Base-by-base conservation (phyloP, 1,284 basidiomycete genomes). In the Rhizoctonia solani region DNA sequence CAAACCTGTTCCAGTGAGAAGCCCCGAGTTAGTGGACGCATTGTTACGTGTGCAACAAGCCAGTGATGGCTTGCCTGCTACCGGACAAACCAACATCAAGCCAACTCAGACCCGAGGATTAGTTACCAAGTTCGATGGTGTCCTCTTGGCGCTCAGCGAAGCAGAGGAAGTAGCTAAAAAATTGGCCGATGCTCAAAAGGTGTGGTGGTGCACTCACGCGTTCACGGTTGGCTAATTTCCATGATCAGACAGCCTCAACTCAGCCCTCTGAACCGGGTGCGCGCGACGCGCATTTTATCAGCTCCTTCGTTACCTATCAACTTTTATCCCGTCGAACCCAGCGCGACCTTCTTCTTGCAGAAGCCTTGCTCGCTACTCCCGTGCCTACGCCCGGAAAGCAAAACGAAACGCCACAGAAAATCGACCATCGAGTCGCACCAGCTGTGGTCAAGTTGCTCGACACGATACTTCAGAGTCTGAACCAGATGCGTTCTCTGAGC, bases 21-120 rank as follows among this genome's bases (percentile, higher is more conserved):
- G 90, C 73, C 92, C 94, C 0, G 95, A 99, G 78, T 80, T 99
- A 55, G 93, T 98, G 55, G 91, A 92, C 73, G 91, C 91, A 19
- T 80, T 98, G 69, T 77, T 93, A 68, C 89, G 86, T 72, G 90
- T 96, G 2, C 91, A 95, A 74, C 85, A 88, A 13, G 92, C 90
- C 1, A 85, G 95, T 73, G 74, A 71, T n/a, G 75, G 70, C 39
- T 71, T 82, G 69, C 72, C 67, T 54, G 75, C 61, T 27, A 72
- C 67, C 21, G 69, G 73, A 29, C 74, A 76, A 67, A 74, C 67
- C 55, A 76, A 76, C 66, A 78, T 77, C 73, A 83, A 79, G 69
- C 75, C 75, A 1, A 82, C 77, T 67, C 69, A 72, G 8, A 74
- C 74, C 21, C 78, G 77, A 63, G 80, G 80, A 4, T 79, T 78